Evolutionary conservation across 805 yeast species (phyloP).

Genomic region (Dipodascus albidus): DNA sequence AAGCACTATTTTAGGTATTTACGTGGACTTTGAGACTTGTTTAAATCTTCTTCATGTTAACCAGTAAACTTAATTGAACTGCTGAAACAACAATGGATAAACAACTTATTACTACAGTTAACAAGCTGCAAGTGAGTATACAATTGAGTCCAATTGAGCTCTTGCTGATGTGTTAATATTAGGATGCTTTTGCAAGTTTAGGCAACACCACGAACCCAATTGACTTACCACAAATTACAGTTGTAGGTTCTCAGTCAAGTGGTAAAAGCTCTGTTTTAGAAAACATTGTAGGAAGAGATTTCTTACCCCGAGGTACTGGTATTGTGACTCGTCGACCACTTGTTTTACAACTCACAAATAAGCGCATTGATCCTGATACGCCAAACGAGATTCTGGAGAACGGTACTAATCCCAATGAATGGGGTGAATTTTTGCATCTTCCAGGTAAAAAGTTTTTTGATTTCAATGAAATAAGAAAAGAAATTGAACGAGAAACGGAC

Average conservation of each 20-base stretch:
- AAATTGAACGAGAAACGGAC: conserved; percentile 86
- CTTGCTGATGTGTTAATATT: neutral
- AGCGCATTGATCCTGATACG: conserved; percentile 30
- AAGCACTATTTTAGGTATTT: neutral
- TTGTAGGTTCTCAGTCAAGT: conserved; percentile 83
- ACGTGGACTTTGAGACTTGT: neutral
- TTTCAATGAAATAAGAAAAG: conserved; percentile 79
- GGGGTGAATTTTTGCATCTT: conserved; percentile 95
- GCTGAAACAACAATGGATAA: conserved; percentile 43
- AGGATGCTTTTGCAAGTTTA: conserved; percentile 93
- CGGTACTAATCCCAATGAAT: conserved; percentile 42
- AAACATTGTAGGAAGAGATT: conserved; percentile 85
- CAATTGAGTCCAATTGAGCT: neutral
- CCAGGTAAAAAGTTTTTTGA: conserved; percentile 83
- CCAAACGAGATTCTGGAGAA: conserved; percentile 11
- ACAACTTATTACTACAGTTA: conserved; percentile 64
- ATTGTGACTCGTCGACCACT: conserved; percentile 86
- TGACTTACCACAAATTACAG: conserved; percentile 90
- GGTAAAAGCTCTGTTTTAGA: conserved; percentile 87
- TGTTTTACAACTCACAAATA: conserved; percentile 69
- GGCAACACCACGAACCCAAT: conserved; percentile 93
- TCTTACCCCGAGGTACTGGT: conserved; percentile 86
- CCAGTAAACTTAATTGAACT: neutral
- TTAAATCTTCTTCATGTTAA: neutral
- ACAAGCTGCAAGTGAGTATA: conserved; percentile 38